Conservation (phyloP, 192 early-diverging fungal species). For the Gorgonomyces haynaldii region DNA sequence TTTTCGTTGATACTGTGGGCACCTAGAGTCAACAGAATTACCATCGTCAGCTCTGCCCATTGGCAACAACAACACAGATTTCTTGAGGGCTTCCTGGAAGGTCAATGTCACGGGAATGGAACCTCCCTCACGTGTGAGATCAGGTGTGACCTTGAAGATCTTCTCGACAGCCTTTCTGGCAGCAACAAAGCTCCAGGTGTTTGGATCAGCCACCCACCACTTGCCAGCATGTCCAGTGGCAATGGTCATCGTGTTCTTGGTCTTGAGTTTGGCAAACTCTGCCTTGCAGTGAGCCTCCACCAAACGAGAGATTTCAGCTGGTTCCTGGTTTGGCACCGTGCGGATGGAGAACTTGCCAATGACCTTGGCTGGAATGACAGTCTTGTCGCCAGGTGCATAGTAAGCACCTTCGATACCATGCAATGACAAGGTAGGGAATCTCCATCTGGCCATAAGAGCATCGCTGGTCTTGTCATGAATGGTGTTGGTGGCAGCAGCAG, state of each 20-base stretch:
- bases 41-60: conserved; percentile 91
- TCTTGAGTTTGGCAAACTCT: conserved; percentile 84
- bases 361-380: conserved; percentile 91
- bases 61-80: conserved; percentile 78
- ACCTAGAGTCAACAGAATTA: too few relatives aligned
- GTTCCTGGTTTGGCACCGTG: conserved; percentile 79
- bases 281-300: conserved; percentile 61
- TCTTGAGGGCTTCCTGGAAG: conserved; percentile 89
- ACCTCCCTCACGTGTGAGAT: conserved; percentile 94
- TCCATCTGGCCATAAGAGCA: conserved; percentile 83
- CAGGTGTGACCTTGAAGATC: conserved; percentile 85
- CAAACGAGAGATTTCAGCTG: conserved; percentile 58
- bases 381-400: conserved; percentile 86
- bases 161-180: conserved; percentile 81
- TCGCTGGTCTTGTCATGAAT: conserved; percentile 66
- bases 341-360: conserved; percentile 98
- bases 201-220: conserved; percentile 77
- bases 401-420: conserved; percentile 98
- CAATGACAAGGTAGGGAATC: conserved; percentile 87
- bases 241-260: conserved; percentile 73
- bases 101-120: conserved; percentile 96
- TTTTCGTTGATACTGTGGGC: conserved; percentile 98
- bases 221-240: conserved; percentile 74
- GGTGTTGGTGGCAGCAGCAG: conserved; percentile 61
- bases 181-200: conserved; percentile 91